phyloP scores from a whole-genome alignment of 1,284 basidiomycete genomes.

The Lentinula novae-zelandiae region DNA sequence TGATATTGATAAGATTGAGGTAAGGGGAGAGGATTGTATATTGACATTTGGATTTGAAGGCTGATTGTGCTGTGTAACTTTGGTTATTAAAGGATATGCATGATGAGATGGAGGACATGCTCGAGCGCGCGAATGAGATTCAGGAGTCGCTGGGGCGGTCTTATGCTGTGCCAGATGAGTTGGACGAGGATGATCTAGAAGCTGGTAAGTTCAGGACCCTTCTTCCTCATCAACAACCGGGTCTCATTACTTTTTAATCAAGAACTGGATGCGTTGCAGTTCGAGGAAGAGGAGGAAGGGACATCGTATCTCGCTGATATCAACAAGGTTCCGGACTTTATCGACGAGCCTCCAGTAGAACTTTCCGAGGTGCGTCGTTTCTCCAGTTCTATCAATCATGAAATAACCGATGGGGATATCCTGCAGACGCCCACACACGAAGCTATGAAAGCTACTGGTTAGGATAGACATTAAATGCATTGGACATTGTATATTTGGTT shows the following conservation, averaged over 20 bases:
- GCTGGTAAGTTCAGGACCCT: constrained; percentile 61
- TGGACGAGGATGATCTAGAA: constrained; percentile 96
- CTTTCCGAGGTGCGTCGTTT: constrained; percentile 43
- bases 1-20: constrained; percentile 98
- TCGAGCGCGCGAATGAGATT: constrained; percentile 98
- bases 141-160: constrained; percentile 92
- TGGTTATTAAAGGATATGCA: constrained; percentile 73
- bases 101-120: constrained; percentile 96
- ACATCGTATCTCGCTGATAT: constrained; percentile 83
- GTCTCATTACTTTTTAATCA: background rate
- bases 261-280: constrained; percentile 87
- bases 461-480: background rate
- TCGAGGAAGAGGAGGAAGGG: constrained; percentile 88
- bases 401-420: background rate
- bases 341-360: constrained; percentile 82
- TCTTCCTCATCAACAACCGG: background rate
- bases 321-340: constrained; percentile 84
- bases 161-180: constrained; percentile 95
- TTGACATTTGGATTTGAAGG: background rate
- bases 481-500: background rate
- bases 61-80: background rate
- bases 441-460: constrained; percentile 47
- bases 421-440: constrained; percentile 40
- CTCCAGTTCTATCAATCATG: constrained; percentile 14
- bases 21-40: constrained; percentile 24